phyloP scores from a whole-genome alignment of 2,329 filamentous ascomycete species.

The Fusarium ramigenum region DNA sequence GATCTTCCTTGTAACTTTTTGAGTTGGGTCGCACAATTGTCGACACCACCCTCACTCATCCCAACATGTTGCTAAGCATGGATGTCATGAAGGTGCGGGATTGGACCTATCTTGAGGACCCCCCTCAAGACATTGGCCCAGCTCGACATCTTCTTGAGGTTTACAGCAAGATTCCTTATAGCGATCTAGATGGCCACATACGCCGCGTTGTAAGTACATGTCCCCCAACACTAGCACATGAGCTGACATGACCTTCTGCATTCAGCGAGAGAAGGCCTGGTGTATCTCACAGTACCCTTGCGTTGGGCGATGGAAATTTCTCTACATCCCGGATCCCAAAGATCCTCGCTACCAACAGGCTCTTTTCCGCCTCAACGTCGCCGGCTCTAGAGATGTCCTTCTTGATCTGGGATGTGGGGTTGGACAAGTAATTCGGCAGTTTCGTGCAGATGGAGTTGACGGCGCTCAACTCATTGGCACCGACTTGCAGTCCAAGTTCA shows the following conservation, averaged over 20 bases:
- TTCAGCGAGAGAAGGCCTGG: conserved; percentile 59
- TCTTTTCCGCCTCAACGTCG: conserved; percentile 52
- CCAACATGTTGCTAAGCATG: conserved; percentile 42
- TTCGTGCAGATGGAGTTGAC: conserved; percentile 60
- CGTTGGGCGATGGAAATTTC: conserved; percentile 61
- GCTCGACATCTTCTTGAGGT: conserved; percentile 49
- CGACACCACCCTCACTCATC: neutral
- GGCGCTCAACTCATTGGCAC: conserved; percentile 59
- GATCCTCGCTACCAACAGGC: conserved; percentile 56
- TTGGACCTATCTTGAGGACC: conserved; percentile 51
- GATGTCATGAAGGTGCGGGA: conserved; percentile 50
- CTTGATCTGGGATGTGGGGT: conserved; percentile 63
- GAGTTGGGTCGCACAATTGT: neutral
- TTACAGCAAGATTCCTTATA: conserved; percentile 51
- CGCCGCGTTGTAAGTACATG: conserved; percentile 47
- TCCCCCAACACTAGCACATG: neutral
- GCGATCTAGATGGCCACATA: conserved; percentile 50
- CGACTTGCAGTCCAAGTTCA: conserved; percentile 60
- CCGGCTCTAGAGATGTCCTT: conserved; percentile 52
- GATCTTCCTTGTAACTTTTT: neutral
- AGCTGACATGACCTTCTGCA: conserved; percentile 14
- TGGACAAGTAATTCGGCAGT: conserved; percentile 60
- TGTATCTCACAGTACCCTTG: conserved; percentile 55
- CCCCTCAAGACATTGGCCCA: conserved; percentile 50
- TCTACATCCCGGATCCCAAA: conserved; percentile 52